Base-by-base conservation (phyloP, 495 filamentous ascomycete genomes). In the Neurospora cerealis region DNA sequence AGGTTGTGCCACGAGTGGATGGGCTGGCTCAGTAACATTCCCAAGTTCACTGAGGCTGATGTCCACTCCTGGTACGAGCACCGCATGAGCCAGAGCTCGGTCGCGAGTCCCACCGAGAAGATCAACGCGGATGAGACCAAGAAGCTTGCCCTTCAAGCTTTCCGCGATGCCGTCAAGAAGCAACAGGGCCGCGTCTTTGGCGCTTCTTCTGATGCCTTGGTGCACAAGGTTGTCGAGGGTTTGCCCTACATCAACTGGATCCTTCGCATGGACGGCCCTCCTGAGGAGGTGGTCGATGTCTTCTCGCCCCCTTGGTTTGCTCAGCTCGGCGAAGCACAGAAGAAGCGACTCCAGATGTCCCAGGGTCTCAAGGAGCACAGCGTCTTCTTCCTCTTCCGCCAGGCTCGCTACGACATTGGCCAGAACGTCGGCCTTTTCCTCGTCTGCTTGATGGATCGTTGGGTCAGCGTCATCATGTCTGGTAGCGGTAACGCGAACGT, bases 1-100 rank as follows among this genome's bases (percentile, higher is more conserved):
- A 78, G 77, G 3, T 79, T 85, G 15, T 81, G 83, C 36, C 83
- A 83, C n/a, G 83, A 87, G 71, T 88, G 86, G 86, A 83, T 85
- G 11, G 83, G 79, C 10, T 88, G 86, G 86, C 84, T 84, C 46
- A 82, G 84, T 69, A 81, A 81, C 24, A 75, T 88, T 11, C 80
- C 85, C 42, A 82, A 79, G 60, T 84, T 86, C 4, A 81, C 83
- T 46, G 86, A 86, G 60, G 80, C 81, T 13, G 86, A 88, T 71
- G 85, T 88, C 36, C 75, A 83, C 24, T 81, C 83, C 54, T 88
- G 86, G 86, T 86, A 87, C 60, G 73, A 77, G 1, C 39, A 70
- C 39, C 69, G 73, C 46, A 36, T 66, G 54, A 78, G 70, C 28
- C 66, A 70, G 44, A 40, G 40, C 4, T 74, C 73, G 0, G 17